Evolutionary conservation across 192 early-diverging fungal genomes (phyloP).

Genomic region (Funneliformis mosseae): DNA sequence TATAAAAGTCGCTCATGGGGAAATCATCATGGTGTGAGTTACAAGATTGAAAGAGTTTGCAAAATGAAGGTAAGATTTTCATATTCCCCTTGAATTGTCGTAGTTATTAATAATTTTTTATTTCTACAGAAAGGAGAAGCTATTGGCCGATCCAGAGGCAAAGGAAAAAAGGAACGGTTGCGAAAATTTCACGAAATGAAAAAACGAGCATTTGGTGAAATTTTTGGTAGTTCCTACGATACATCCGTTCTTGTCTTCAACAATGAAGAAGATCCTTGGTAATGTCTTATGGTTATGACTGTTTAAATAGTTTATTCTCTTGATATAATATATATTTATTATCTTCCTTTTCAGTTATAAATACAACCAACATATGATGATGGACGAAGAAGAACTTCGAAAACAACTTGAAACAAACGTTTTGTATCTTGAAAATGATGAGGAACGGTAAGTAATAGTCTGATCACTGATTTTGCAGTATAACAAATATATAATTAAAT

Average conservation of each 20-base stretch:
- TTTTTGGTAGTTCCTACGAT: slow-evolving; percentile 40
- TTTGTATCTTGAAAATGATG: slow-evolving; percentile 47
- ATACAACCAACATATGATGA: slow-evolving; percentile 53
- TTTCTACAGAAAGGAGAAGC: slow-evolving; percentile 26
- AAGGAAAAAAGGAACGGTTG: slow-evolving; percentile 46
- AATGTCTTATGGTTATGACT: slow-evolving; percentile 8
- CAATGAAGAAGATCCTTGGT: slow-evolving; percentile 61
- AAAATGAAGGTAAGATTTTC: slow-evolving; percentile 46
- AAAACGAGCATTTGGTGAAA: slow-evolving; percentile 41
- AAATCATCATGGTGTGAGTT: slow-evolving; percentile 75
- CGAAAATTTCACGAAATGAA: slow-evolving; percentile 40
- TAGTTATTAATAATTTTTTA: neutral
- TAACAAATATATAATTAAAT: no score
- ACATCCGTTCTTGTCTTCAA: slow-evolving; percentile 55
- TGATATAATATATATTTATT: neutral
- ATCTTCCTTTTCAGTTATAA: slow-evolving; percentile 48
- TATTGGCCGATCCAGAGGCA: slow-evolving; percentile 36
- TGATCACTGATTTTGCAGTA: no score
- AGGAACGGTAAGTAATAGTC: slow-evolving; percentile 41
- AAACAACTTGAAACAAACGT: slow-evolving; percentile 43
- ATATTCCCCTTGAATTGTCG: neutral
- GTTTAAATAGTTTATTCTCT: neutral
- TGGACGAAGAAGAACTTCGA: slow-evolving; percentile 44
- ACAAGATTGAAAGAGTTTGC: slow-evolving; percentile 61
- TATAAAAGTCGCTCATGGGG: slow-evolving; percentile 69